Conservation (phyloP, 2,329 filamentous ascomycete species). For the Verticillium albo-atrum region DNA sequence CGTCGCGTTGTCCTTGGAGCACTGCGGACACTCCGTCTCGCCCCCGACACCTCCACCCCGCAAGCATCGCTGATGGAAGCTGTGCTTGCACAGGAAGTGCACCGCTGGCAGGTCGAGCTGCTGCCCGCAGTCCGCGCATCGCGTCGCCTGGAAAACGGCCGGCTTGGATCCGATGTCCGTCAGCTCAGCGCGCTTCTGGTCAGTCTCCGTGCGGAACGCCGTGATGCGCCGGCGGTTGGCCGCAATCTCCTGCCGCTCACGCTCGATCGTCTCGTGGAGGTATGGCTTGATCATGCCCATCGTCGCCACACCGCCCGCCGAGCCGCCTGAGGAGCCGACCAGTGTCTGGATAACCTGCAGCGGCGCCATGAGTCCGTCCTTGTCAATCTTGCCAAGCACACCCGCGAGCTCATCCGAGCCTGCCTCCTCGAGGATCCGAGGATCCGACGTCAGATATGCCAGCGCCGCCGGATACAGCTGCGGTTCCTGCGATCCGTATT, state of each 20-base stretch:
- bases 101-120: constrained; percentile 83
- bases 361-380: constrained; percentile 89
- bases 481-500: constrained; percentile 88
- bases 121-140: constrained; percentile 77
- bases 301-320: constrained; percentile 65
- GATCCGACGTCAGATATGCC: constrained; percentile 86
- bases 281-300: constrained; percentile 98
- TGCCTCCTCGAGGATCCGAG: constrained; percentile 76
- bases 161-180: constrained; percentile 73
- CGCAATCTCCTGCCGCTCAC: constrained; percentile 81
- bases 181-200: constrained; percentile 73
- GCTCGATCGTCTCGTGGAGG: constrained; percentile 80
- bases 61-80: constrained; percentile 89
- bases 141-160: constrained; percentile 82
- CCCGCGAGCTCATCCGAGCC: constrained; percentile 74
- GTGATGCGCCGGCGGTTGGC: constrained; percentile 75
- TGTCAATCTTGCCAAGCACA: constrained; percentile 81
- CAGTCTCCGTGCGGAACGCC: constrained; percentile 80
- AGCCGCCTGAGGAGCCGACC: constrained; percentile 46
- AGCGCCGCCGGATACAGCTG: constrained; percentile 89
- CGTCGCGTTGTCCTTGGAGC: constrained; percentile 77
- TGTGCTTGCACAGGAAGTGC: constrained; percentile 96
- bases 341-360: constrained; percentile 95
- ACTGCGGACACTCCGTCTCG: constrained; percentile 80
- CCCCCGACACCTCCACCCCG: constrained; percentile 40